Evolutionary conservation across 1,284 basidiomycete species (phyloP), one percentile per base, ranked within the genome.

Genomic region (Microbotryum scabiosae): DNA sequence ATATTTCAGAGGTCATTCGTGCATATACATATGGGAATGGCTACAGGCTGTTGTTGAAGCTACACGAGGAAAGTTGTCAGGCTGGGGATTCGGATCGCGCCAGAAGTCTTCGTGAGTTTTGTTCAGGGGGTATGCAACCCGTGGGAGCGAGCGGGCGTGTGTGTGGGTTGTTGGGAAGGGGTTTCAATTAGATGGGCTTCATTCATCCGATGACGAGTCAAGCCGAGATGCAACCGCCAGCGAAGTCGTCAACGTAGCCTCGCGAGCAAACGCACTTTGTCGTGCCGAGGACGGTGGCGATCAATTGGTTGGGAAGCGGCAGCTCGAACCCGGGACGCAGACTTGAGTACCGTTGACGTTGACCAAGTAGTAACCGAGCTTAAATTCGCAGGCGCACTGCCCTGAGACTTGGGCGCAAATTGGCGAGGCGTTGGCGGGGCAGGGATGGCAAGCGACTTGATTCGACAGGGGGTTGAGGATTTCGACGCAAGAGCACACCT

Each of bases 401-500:
- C 49, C 51, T 3, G 5, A 23, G 43, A 12, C 36, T 41, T 41
- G 36, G 12, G 20, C 21, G 36, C 56, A 57, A 12, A 48, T 43
- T 12, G 56, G 49, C 4, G 21, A 26, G 12, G 56, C 50, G 43
- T 57, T 44, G 23, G 49, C 56, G 12, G 56, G 56, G 47, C 56
- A 57, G 23, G 56, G n/a, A 10, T 41, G 50, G 50, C 50, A 57
- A 16, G 32, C 26, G 20, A 23, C 16, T 30, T 25, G 32, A 18
- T 23, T 20, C 28, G 21, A 25, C 30, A 49, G 18, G 28, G 43
- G 20, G 49, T 43, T 43, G 23, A 44, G 10, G 10, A 51, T 50
- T 20, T 57, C 26, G 36, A 57, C 56, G 49, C 56, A 57, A 20
- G 56, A 49, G 30, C 56, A 57, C 12, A 57, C 56, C 43, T 46